A percentile compares a stretch with the other conserved stretches of the same genome.
Conservation (phyloP, 495 filamentous ascomycete species). For the Penicillium crystallinum region DNA sequence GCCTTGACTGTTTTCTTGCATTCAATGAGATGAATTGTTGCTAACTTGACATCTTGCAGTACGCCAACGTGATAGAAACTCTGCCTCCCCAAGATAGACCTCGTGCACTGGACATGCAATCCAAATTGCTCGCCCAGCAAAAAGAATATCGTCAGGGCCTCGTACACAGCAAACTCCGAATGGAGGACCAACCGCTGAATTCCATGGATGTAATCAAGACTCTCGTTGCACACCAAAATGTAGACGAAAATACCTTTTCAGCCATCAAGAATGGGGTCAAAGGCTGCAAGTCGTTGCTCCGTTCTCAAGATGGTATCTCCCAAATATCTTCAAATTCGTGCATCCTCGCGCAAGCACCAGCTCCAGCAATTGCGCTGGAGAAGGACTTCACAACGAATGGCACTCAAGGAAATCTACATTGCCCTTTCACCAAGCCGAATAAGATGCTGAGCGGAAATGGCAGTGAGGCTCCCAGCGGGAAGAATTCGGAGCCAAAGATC, state of each 20-base stretch:
- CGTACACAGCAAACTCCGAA: conserved; percentile 21
- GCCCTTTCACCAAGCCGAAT: conserved; percentile 42
- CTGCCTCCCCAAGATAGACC: conserved; percentile 24
- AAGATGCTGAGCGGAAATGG: conserved; percentile 16
- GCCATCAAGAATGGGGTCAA: conserved; percentile 39
- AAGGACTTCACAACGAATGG: conserved; percentile 45
- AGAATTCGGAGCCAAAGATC: conserved; percentile 23
- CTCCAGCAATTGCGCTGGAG: conserved; percentile 31
- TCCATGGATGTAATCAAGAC: conserved; percentile 43
- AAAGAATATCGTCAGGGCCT: conserved; percentile 29
- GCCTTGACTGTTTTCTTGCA: conserved; percentile 5
- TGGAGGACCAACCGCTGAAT: conserved; percentile 32
- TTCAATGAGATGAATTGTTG: conserved; percentile 9
- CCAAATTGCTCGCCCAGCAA: conserved; percentile 28
- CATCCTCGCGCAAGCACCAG: conserved; percentile 36
- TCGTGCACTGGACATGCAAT: conserved; percentile 31
- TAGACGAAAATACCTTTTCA: conserved; percentile 37
- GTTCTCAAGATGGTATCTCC: conserved; percentile 22
- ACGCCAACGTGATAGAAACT: conserved; percentile 19
- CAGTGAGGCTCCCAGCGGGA: conserved; percentile 23
- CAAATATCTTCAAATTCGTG: conserved; percentile 32
- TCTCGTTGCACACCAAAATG: conserved; percentile 38
- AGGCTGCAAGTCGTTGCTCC: conserved; percentile 36
- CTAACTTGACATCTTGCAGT: conserved; percentile 19
- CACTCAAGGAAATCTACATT: conserved; percentile 39